A percentile compares a stretch with the other conserved stretches of the same genome.
Evolutionary conservation across 2,329 filamentous ascomycete genomes (phyloP).

Genomic region (Fusarium odoratissimum): DNA sequence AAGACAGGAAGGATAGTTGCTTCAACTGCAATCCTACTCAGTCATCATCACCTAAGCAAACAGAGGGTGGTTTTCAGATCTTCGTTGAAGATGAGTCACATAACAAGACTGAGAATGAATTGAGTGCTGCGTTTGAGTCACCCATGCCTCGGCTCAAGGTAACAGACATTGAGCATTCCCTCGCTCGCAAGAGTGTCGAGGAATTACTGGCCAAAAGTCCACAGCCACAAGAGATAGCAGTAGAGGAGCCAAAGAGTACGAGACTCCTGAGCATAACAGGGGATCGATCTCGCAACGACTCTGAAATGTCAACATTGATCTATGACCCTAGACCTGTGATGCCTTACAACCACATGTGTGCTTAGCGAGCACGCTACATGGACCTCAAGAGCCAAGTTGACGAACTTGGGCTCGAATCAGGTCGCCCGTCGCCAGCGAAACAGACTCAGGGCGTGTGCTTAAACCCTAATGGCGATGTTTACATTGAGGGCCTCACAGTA

Average conservation of each 20-base stretch:
- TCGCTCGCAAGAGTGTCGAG: conserved; percentile 41
- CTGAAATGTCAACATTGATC: conserved; percentile 36
- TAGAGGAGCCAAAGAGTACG: neutral
- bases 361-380: conserved; percentile 57
- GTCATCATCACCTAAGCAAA: conserved; percentile 20
- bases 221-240: conserved; percentile 5
- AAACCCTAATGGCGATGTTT: conserved; percentile 52
- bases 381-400: conserved; percentile 56
- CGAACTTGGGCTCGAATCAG: conserved; percentile 54
- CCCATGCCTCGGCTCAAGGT: conserved; percentile 41
- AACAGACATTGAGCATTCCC: conserved; percentile 45
- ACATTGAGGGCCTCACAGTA: conserved; percentile 62
- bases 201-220: conserved; percentile 23
- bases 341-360: conserved; percentile 55
- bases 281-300: conserved; percentile 14
- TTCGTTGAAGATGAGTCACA: conserved; percentile 5
- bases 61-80: neutral
- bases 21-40: conserved; percentile 40
- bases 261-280: conserved; percentile 5
- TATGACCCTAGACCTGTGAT: conserved; percentile 51
- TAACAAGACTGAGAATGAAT: neutral
- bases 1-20: conserved; percentile 30
- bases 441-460: conserved; percentile 33
- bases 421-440: conserved; percentile 30
- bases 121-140: conserved; percentile 9